Evolutionary conservation across 2,329 filamentous ascomycete genomes (phyloP).

Genomic region (Botryotinia narcissicola): DNA sequence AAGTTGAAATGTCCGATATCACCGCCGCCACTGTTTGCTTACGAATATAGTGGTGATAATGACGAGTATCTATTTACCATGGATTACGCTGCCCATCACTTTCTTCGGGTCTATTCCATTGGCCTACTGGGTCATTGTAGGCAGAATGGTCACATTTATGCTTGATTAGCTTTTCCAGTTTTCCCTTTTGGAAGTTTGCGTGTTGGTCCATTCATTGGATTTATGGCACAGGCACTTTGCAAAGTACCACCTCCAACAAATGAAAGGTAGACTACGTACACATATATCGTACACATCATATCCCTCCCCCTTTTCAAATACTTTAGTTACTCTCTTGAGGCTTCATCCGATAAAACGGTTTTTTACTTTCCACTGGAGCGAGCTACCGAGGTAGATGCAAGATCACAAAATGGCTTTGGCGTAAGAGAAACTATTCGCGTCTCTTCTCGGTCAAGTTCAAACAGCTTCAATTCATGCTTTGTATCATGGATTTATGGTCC

Average conservation of each 20-base stretch:
- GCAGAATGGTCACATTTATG: neutral
- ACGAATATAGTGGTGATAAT: conserved; percentile 10
- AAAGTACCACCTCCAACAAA: neutral
- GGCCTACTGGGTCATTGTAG: neutral
- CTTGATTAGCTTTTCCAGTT: neutral
- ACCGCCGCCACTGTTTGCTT: conserved; percentile 1
- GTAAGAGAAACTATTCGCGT: neutral
- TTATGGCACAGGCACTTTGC: neutral
- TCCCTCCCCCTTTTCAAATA: neutral
- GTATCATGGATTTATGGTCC: conserved; percentile 1
- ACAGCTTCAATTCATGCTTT: neutral
- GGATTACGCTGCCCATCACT: neutral
- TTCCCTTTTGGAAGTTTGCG: neutral
- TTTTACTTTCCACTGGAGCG: neutral
- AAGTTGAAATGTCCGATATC: neutral
- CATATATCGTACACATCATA: neutral
- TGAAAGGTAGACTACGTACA: neutral
- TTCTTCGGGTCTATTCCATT: neutral
- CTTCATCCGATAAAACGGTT: neutral
- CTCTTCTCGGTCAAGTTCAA: conserved; percentile 4
- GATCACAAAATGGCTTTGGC: neutral
- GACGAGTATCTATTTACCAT: neutral
- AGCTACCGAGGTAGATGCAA: neutral
- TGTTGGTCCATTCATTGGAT: neutral
- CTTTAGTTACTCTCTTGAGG: neutral